Base-by-base conservation (phyloP, 768 basidiomycete genomes). In the Auricularia sp. region DNA sequence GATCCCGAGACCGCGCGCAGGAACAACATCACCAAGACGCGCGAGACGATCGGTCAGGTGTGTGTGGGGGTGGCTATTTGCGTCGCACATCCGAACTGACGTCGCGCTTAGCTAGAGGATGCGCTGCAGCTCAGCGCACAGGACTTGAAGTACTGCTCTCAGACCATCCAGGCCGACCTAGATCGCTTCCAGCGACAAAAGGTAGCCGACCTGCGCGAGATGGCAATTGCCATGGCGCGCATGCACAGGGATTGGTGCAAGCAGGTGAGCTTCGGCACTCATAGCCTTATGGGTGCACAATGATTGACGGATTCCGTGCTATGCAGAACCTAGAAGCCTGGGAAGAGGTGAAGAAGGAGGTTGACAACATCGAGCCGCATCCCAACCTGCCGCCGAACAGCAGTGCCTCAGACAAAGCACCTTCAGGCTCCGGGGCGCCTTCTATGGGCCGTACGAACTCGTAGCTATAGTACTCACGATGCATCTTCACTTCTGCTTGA, bases 131-230 rank as follows among this genome's bases (percentile, higher is more conserved):
- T 94, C 36, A 84, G 93, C 3, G 91, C 90, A 1, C 91, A 93
- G 71, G 97, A 99, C 75, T 81, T 99, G 56, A 96, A 98, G 72
- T 98, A 96, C 75, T 91, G 96, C 0, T 93, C 91, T 69, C 90
- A 88, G 54, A 98, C 95, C 23, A 94, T 99, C 62, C 97, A 99
- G 74, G 92, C 93, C 16, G 97, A 99, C 77, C 78, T 99, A 67
- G 97, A 99, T 76, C 85, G 97, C 61, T 99, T 99, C 77, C 97
- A 99, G 74, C 84, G 97, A 29, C 97, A 98, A 79, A 99, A 99
- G 73, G 97, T 99, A 3, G 93, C 93, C 6, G 97, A 99, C 77
- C 69, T 98, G 68, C 80, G 94, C 43, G 92, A 96, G 74, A 94
- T 99, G 94, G 78, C 88, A 44, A 91, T 98, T 66, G 84, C 84